Percentiles rank a stretch among this genome's conserved stretches.
Evolutionary conservation across 2,329 filamentous ascomycete genomes (phyloP).

Genomic region (Cladosporium austrohemisphaericum): DNA sequence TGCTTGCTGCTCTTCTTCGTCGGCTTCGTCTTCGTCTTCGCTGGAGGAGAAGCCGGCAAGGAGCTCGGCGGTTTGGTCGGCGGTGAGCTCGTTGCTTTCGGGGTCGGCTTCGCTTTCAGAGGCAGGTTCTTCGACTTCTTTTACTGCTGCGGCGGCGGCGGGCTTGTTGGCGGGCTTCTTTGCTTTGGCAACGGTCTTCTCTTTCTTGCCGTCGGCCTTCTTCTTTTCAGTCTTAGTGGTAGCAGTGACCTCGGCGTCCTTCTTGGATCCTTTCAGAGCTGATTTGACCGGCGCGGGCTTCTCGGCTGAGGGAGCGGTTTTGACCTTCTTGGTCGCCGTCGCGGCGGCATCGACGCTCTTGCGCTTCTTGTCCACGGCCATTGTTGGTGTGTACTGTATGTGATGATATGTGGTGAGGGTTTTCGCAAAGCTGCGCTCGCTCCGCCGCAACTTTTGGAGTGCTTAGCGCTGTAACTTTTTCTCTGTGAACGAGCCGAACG

Average conservation of each 20-base stretch:
- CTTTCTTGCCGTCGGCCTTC: constrained; percentile 6
- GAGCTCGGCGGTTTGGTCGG: constrained; percentile 50
- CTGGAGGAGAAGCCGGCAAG: constrained; percentile 50
- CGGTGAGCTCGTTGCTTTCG: constrained; percentile 32
- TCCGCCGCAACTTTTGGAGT: constrained; percentile 8
- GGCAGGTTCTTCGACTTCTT: constrained; percentile 17
- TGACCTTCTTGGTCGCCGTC: constrained; percentile 33
- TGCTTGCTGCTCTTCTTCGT: constrained; percentile 69
- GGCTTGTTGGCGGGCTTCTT: constrained; percentile 16
- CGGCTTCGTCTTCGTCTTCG: constrained; percentile 40
- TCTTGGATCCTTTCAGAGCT: constrained; percentile 30
- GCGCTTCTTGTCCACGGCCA: constrained; percentile 34
- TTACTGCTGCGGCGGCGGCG: constrained; percentile 18
- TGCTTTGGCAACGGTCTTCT: constrained; percentile 12
- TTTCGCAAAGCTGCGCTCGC: constrained; percentile 16
- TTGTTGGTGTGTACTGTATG: constrained; percentile 17
- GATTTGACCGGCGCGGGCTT: constrained; percentile 30
- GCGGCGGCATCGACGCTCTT: constrained; percentile 33
- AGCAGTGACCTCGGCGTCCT: constrained; percentile 8
- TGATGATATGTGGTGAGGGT: constrained; percentile 11
- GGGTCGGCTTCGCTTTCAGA: constrained; percentile 30
- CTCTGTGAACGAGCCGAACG: no score
- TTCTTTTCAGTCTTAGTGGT: constrained; percentile 11
- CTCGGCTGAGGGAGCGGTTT: constrained; percentile 30
- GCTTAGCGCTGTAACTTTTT: constrained; percentile 10